Evolutionary conservation across 1,284 basidiomycete genomes (phyloP).

Genomic region (Tylopilus sp.): DNA sequence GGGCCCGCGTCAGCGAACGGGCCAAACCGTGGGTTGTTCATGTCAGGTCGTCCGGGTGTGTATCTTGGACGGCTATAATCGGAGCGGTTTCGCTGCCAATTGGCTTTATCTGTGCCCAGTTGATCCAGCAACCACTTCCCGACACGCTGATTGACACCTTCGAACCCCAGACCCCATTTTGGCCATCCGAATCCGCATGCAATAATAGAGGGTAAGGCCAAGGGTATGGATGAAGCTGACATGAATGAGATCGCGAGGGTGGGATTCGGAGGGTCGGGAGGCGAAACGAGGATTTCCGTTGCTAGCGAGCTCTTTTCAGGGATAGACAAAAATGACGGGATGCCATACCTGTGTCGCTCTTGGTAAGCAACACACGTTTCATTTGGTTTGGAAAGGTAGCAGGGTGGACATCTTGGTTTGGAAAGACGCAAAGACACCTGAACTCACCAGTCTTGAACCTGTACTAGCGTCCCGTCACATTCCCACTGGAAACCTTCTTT

Average conservation of each 20-base stretch:
- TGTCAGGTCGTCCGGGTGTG: not conserved
- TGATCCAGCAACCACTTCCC: slow-evolving; percentile 75
- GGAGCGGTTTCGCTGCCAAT: not conserved
- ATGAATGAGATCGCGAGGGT: slow-evolving; percentile 78
- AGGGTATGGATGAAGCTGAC: slow-evolving; percentile 85
- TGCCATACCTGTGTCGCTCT: slow-evolving; percentile 70
- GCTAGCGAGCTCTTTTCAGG: slow-evolving; percentile 79
- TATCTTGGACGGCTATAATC: not conserved
- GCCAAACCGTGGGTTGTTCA: not conserved
- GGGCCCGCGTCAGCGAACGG: slow-evolving; percentile 10
- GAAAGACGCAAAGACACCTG: slow-evolving; percentile 5
- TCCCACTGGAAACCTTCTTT: slow-evolving; percentile 81
- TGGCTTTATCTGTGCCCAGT: slow-evolving; percentile 42
- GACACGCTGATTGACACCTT: slow-evolving; percentile 84
- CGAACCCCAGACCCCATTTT: slow-evolving; percentile 75
- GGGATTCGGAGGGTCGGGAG: slow-evolving; percentile 51
- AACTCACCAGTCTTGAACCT: slow-evolving; percentile 85
- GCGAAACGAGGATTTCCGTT: slow-evolving; percentile 62
- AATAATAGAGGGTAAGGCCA: slow-evolving; percentile 78
- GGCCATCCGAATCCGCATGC: slow-evolving; percentile 89
- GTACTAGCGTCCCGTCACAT: slow-evolving; percentile 73
- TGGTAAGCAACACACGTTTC: slow-evolving; percentile 12
- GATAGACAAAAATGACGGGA: slow-evolving; percentile 81
- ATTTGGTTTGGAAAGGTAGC: not conserved
- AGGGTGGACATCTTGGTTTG: slow-evolving; percentile 1